Evolutionary conservation across 345 rosid species (phyloP).

Genomic region (Boechera stricta): DNA sequence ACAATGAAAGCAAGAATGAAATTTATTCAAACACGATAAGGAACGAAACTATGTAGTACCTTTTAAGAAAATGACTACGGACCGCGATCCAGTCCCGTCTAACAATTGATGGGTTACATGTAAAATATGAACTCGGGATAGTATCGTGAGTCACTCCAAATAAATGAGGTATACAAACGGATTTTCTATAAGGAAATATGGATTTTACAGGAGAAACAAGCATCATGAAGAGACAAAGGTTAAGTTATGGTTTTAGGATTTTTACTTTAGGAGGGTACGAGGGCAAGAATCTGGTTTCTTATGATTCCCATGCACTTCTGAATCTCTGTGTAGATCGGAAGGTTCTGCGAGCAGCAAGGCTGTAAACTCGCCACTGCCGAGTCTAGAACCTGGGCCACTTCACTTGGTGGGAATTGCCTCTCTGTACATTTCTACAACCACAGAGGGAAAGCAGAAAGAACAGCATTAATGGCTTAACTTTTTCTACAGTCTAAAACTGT

Average conservation of each 20-base stretch:
- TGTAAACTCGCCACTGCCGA: slow-evolving; percentile 75
- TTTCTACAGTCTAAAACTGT: slow-evolving; percentile 13
- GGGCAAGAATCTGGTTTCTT: slow-evolving; percentile 69
- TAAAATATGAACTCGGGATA: slow-evolving; percentile 1
- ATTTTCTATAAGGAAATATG: slow-evolving; percentile 28
- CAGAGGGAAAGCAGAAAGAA: background rate
- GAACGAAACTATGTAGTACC: slow-evolving; percentile 22
- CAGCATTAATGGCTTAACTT: slow-evolving; percentile 5
- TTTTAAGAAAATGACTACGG: slow-evolving; percentile 10
- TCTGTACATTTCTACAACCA: slow-evolving; percentile 72
- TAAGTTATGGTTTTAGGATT: slow-evolving; percentile 34
- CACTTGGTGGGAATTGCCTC: slow-evolving; percentile 80
- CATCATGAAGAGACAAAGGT: slow-evolving; percentile 25
- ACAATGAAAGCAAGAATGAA: slow-evolving; percentile 1
- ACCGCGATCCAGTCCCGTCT: slow-evolving; percentile 17
- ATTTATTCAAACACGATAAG: background rate
- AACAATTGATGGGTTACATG: slow-evolving; percentile 14
- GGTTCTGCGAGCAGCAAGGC: slow-evolving; percentile 79
- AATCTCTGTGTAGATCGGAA: slow-evolving; percentile 78
- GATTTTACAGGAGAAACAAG: slow-evolving; percentile 37
- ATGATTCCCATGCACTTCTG: slow-evolving; percentile 90
- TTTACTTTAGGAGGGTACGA: slow-evolving; percentile 56
- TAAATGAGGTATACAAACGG: slow-evolving; percentile 37
- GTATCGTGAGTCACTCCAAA: slow-evolving; percentile 25
- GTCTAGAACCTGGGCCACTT: slow-evolving; percentile 77